phyloP scores from a whole-genome alignment of 139 green algal species.

The Pleodorina starrii region DNA sequence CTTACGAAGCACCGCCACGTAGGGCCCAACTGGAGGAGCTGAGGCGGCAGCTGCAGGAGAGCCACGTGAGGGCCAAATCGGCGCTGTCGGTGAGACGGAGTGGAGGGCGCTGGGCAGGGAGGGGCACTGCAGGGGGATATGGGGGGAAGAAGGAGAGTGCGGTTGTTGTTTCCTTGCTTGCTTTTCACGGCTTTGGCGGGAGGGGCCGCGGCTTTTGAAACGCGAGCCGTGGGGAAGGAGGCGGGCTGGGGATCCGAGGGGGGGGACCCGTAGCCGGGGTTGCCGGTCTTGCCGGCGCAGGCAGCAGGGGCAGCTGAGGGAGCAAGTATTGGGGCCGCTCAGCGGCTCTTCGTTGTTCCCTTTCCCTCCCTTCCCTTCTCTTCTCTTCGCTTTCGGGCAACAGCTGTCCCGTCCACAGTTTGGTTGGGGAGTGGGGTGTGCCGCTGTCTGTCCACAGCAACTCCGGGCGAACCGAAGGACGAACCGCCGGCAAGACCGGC shows the following conservation, averaged over 20 bases:
- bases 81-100: not conserved
- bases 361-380: no score
- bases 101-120: not conserved
- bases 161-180: not conserved
- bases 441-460: no score
- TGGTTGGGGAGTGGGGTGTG: no score
- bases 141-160: not conserved
- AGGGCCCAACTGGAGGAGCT: conserved; percentile 8
- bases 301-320: no score
- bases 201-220: not conserved
- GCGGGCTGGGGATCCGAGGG: not conserved
- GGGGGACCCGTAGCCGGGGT: no score
- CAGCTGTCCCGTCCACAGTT: no score
- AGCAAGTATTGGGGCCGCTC: no score
- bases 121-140: not conserved
- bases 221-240: not conserved
- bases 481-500: no score
- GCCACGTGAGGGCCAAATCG: not conserved
- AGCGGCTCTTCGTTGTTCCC: no score
- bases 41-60: conserved; percentile 34
- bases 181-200: not conserved
- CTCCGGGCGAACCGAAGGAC: no score
- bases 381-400: no score
- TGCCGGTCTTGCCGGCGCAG: no score
- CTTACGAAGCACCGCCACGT: not conserved